Conservation (phyloP, 2,329 filamentous ascomycete genomes). For the Claviceps arundinis region DNA sequence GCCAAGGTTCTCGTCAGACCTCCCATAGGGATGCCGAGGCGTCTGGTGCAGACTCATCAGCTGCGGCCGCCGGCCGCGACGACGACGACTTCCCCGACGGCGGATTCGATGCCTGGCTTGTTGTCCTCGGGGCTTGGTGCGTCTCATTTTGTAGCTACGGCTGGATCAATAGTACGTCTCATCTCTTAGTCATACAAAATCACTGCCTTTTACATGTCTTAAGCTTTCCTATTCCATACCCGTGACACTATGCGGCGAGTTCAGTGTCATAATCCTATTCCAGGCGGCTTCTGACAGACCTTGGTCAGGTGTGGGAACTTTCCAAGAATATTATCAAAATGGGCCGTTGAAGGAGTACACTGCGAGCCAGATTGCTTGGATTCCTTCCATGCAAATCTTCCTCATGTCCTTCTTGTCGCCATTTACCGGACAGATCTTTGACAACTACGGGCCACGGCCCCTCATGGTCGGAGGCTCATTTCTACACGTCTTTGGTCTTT, state of each 20-base stretch:
- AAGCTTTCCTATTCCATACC: not conserved
- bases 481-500: slow-evolving; percentile 43
- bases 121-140: slow-evolving; percentile 22
- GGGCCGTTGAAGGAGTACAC: slow-evolving; percentile 34
- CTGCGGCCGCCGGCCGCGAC: not conserved
- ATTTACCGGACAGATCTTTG: slow-evolving; percentile 29
- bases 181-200: not conserved
- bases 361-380: slow-evolving; percentile 47
- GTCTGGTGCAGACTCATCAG: not conserved
- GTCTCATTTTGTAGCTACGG: slow-evolving; percentile 23
- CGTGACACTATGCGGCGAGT: too few species aligned
- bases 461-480: slow-evolving; percentile 39
- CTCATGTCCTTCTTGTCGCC: not conserved
- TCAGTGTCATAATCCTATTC: too few species aligned
- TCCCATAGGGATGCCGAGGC: slow-evolving; percentile 1
- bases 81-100: slow-evolving; percentile 12
- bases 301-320: slow-evolving; percentile 30
- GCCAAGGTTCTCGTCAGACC: slow-evolving; percentile 2
- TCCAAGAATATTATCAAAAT: slow-evolving; percentile 44
- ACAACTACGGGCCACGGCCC: slow-evolving; percentile 46
- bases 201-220: not conserved
- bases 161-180: slow-evolving; percentile 11
- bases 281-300: not conserved
- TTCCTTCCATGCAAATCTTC: slow-evolving; percentile 38
- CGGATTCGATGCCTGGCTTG: slow-evolving; percentile 19